Evolutionary conservation across 495 filamentous ascomycete genomes (phyloP), one percentile per base, ranked within the genome.

Genomic region (Trichoderma gamsii): DNA sequence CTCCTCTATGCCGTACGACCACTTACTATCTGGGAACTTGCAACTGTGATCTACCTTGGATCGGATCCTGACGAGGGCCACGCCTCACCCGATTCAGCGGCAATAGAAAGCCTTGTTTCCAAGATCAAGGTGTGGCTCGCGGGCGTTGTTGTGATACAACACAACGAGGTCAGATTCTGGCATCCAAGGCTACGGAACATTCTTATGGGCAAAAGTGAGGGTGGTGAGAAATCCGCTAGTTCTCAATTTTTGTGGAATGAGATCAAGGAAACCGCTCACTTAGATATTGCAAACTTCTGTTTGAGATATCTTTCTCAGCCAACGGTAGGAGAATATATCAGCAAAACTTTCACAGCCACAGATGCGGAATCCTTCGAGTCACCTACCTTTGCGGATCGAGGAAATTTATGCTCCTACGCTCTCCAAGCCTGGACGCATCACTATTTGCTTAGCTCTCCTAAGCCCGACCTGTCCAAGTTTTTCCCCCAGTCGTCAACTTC

Each of bases 1-100:
- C 59, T 71, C 43, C 32, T 63, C 11, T 63, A 71, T 23, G 38
- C 70, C 25, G 49, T 69, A 23, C 67, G 70, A n/a, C 70, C 70
- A 35, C 46, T 69, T 15, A 71, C 64, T 1, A 9, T 38, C 23
- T 68, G 44, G 67, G 70, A 71, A 38, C 56, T 71, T 16, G 63
- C 61, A 25, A 66, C 67, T 0, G 63, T 61, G 25, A 15, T 61
- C 16, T 61, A 29, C 23, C 56, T 61, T 13, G 11, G 9, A 5
- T 35, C 56, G 16, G 25, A 13, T 2, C 13, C 13, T 32, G 23
- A 61, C 23, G 25, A 32, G 49, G 41, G 44, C 32, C 44, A 51
- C 18, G 25, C 52, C 35, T n/a, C 51, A 29, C 32, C 32, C 23
- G 63, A 61, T 65, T 29, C 43, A 65, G 13, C 12, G n/a, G 56